Conservation (phyloP, 371 early-diverging fungal genomes). For the Saksenaea oblongispora region DNA sequence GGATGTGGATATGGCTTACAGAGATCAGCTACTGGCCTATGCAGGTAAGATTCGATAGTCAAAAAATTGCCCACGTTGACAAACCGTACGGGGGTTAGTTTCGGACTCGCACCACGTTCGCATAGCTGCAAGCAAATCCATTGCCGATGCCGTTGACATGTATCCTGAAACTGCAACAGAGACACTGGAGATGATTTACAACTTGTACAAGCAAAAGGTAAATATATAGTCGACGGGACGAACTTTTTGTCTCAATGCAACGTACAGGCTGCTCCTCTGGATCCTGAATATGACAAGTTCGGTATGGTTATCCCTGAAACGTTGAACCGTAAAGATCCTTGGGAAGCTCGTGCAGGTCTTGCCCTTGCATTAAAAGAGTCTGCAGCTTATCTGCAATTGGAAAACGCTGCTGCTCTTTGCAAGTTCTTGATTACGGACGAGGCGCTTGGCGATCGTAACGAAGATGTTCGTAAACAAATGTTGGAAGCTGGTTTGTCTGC, state of each 20-base stretch:
- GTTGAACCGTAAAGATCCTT: slow-evolving; percentile 79
- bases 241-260: no score
- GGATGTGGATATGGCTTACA: slow-evolving; percentile 57
- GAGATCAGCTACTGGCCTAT: slow-evolving; percentile 55
- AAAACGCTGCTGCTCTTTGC: slow-evolving; percentile 62
- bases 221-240: no score
- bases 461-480: slow-evolving; percentile 82
- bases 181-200: slow-evolving; percentile 55
- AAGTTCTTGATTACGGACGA: slow-evolving; percentile 79
- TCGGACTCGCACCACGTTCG: slow-evolving; percentile 68
- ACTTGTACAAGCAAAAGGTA: slow-evolving; percentile 52
- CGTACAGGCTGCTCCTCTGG: slow-evolving; percentile 70
- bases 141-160: slow-evolving; percentile 63
- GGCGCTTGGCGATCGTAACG: slow-evolving; percentile 86
- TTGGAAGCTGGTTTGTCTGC: slow-evolving; percentile 84
- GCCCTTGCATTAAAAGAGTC: slow-evolving; percentile 73
- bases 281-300: slow-evolving; percentile 89
- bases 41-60: slow-evolving; percentile 21
- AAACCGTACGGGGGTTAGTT: slow-evolving; percentile 32
- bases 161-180: slow-evolving; percentile 53
- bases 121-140: slow-evolving; percentile 68
- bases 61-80: slow-evolving; percentile 15
- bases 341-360: slow-evolving; percentile 81
- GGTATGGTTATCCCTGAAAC: slow-evolving; percentile 90
- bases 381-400: slow-evolving; percentile 63